phyloP scores from a whole-genome alignment of 805 yeast species.

The Wickerhamiella allomyrinae region DNA sequence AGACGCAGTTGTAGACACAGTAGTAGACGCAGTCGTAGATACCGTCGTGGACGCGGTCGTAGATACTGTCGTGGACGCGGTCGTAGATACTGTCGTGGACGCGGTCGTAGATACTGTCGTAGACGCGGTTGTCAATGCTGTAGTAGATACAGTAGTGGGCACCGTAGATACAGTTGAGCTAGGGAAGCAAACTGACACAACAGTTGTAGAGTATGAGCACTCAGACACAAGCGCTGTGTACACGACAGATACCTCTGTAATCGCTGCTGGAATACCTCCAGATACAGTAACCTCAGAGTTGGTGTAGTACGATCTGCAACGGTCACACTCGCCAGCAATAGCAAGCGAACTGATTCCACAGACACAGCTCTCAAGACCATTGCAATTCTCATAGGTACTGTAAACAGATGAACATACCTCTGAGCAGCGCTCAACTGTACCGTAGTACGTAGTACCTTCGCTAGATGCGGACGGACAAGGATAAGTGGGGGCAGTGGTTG shows the following conservation, averaged over 20 bases:
- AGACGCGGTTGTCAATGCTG: neutral
- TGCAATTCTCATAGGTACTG: too few species aligned
- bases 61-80: neutral
- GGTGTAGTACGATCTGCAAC: too few species aligned
- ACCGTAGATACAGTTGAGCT: neutral
- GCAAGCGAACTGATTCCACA: too few species aligned
- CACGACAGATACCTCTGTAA: conserved; percentile 5
- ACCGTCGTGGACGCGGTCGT: too few species aligned
- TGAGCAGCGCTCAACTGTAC: too few species aligned
- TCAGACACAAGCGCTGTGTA: conserved; percentile 4
- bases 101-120: neutral
- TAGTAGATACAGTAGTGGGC: neutral
- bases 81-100: neutral
- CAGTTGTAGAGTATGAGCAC: conserved; percentile 6
- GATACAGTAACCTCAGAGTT: conserved; percentile 2
- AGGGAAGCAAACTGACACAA: conserved; percentile 8
- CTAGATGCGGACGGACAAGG: neutral
- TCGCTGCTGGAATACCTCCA: conserved; percentile 3
- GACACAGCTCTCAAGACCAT: too few species aligned
- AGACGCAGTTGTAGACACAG: too few species aligned
- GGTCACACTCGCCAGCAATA: too few species aligned
- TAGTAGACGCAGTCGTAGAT: too few species aligned
- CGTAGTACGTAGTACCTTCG: neutral
- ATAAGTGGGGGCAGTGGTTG: neutral
- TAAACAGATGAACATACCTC: too few species aligned